Percentiles rank a stretch among this genome's conserved stretches.
These are phyloP conservation scores for Myxozyma vanderwaltii DNA, from an alignment of 805 yeast genomes.

Conservation along the genomic window DNA sequence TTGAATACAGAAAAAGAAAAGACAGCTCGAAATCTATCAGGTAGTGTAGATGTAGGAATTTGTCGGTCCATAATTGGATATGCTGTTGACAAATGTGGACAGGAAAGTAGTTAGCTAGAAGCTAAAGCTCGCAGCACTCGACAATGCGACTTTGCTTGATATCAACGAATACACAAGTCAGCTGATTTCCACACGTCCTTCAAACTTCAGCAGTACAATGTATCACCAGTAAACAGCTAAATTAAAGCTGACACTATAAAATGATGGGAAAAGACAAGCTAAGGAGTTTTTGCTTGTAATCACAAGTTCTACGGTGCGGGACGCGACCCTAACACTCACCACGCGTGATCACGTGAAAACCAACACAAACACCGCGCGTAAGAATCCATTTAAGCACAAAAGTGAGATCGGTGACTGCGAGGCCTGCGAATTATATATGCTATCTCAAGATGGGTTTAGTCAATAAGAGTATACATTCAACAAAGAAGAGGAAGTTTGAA, in stretches of 20 bases:
- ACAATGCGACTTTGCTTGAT: too few species aligned
- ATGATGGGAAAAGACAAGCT: not conserved
- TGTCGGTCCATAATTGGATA: not conserved
- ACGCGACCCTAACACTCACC: not conserved
- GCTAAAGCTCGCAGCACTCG: too few species aligned
- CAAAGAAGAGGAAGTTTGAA: not conserved
- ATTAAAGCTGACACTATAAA: not conserved
- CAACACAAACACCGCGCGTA: not conserved
- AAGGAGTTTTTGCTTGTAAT: not conserved
- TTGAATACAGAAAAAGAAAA: conserved; percentile 49
- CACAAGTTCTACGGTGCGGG: not conserved
- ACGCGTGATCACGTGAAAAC: conserved; percentile 10
- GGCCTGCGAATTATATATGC: not conserved
- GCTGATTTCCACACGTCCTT: too few species aligned
- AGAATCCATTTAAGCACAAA: not conserved
- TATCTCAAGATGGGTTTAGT: too few species aligned
- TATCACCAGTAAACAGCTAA: too few species aligned
- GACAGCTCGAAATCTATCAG: conserved; percentile 45
- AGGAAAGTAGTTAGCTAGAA: too few species aligned
- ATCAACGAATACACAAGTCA: too few species aligned
- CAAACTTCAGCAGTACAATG: too few species aligned
- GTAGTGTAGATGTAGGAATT: conserved; percentile 36
- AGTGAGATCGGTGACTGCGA: not conserved
- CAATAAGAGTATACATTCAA: not conserved
- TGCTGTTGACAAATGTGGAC: too few species aligned